Conservation (phyloP, 352 stramenopile species). For the Elongisporangium anandrum region DNA sequence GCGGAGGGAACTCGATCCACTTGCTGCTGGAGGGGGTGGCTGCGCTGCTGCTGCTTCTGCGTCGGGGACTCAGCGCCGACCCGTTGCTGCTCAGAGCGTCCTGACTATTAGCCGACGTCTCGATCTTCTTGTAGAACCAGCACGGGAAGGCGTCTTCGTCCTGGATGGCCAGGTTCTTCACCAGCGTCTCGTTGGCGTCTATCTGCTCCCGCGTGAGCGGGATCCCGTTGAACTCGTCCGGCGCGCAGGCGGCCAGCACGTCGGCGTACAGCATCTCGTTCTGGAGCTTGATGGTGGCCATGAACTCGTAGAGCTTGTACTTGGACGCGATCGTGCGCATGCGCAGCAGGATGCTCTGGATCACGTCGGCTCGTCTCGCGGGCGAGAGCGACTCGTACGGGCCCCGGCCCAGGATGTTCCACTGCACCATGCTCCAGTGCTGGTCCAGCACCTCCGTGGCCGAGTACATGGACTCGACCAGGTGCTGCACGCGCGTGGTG, state of each 20-base stretch:
- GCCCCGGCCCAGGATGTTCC: conserved; percentile 77
- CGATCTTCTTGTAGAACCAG: conserved; percentile 81
- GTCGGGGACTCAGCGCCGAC: conserved; percentile 9
- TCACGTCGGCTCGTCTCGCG: conserved; percentile 54
- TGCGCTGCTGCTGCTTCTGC: conserved; percentile 1
- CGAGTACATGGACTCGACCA: conserved; percentile 83
- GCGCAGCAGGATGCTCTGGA: conserved; percentile 67
- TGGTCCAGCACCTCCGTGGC: conserved; percentile 79
- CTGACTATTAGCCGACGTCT: conserved; percentile 3
- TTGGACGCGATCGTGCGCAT: conserved; percentile 65
- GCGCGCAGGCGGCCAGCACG: conserved; percentile 46
- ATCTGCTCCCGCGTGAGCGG: conserved; percentile 40
- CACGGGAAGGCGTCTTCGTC: conserved; percentile 63
- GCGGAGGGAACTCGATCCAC: conserved; percentile 76
- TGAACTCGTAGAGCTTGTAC: conserved; percentile 83
- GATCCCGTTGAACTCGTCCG: conserved; percentile 28
- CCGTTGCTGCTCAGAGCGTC: conserved; percentile 28
- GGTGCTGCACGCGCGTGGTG: conserved; percentile 58
- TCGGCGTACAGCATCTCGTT: conserved; percentile 82
- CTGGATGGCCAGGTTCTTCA: conserved; percentile 39
- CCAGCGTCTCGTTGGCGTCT: conserved; percentile 30
- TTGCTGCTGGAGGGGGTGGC: conserved; percentile 18
- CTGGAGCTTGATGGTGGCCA: conserved; percentile 77
- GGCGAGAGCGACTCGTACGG: conserved; percentile 73
- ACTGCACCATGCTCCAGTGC: conserved; percentile 84